Evolutionary conservation across 2,329 filamentous ascomycete species (phyloP).

Genomic region (Trichoderma koningiopsis): DNA sequence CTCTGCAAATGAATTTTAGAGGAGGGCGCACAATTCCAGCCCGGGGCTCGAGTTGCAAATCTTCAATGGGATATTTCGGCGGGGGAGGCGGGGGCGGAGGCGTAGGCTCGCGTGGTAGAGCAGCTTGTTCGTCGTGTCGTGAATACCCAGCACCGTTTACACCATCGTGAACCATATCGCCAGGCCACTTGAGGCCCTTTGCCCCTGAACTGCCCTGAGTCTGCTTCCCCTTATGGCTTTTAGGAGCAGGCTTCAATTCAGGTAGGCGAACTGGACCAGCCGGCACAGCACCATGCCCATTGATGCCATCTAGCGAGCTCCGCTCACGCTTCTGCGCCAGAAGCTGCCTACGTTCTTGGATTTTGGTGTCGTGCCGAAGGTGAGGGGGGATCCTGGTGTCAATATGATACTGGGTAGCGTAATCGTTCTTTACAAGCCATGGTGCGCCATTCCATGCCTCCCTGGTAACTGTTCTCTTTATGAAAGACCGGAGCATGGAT

Average conservation of each 20-base stretch:
- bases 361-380: constrained; percentile 77
- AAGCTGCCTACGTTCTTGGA: constrained; percentile 73
- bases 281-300: constrained; percentile 41
- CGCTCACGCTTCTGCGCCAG: constrained; percentile 65
- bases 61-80: constrained; percentile 94
- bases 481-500: constrained; percentile 86
- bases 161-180: constrained; percentile 37
- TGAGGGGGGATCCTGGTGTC: constrained; percentile 83
- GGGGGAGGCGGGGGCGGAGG: constrained; percentile 69
- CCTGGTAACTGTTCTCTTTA: constrained; percentile 89
- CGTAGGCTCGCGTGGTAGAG: constrained; percentile 40
- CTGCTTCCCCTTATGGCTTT: constrained; percentile 66
- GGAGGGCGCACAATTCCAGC: constrained; percentile 69
- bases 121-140: constrained; percentile 44
- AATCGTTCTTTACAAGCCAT: constrained; percentile 87
- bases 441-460: constrained; percentile 96
- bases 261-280: constrained; percentile 62
- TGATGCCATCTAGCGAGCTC: constrained; percentile 46
- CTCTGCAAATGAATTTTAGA: constrained; percentile 74
- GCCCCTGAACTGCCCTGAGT: constrained; percentile 36
- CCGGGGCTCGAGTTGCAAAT: constrained; percentile 76
- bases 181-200: constrained; percentile 49
- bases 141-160: constrained; percentile 53
- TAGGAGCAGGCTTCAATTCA: constrained; percentile 72
- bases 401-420: constrained; percentile 83